A percentile compares a stretch with the other conserved stretches of the same genome.
phyloP scores from a whole-genome alignment of 2,329 filamentous ascomycete species.

The Exophiala sp. region DNA sequence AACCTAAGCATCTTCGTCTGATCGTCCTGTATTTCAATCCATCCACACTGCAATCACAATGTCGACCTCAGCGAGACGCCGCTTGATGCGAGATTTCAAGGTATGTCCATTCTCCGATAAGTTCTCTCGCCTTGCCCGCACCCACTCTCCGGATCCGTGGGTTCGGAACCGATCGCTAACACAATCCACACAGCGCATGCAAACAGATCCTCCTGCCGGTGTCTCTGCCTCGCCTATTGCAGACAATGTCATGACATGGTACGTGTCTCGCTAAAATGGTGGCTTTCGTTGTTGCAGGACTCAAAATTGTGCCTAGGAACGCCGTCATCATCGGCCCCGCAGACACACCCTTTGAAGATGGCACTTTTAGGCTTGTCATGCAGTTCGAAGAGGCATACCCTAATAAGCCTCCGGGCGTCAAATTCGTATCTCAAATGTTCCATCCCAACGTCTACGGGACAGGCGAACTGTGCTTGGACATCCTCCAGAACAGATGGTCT shows the following conservation, averaged over 20 bases:
- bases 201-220: conserved; percentile 94
- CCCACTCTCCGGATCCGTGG: not conserved
- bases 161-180: not conserved
- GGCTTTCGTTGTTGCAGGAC: not conserved
- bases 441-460: conserved; percentile 98
- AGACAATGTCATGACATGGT: conserved; percentile 98
- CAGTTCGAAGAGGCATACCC: conserved; percentile 99
- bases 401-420: conserved; percentile 95
- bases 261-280: conserved; percentile 34
- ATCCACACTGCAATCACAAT: conserved; percentile 45
- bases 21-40: not conserved
- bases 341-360: conserved; percentile 97
- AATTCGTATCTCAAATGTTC: conserved; percentile 99
- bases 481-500: conserved; percentile 96
- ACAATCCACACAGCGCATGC: conserved; percentile 72
- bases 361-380: conserved; percentile 96
- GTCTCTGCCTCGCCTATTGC: conserved; percentile 95
- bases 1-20: not conserved
- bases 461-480: conserved; percentile 93
- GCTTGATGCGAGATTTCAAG: conserved; percentile 99
- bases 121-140: not conserved
- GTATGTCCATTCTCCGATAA: conserved; percentile 47
- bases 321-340: conserved; percentile 96
- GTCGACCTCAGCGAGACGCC: conserved; percentile 93
- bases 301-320: conserved; percentile 62